Conservation (phyloP, 192 early-diverging fungal species). For the Allomyces macrogynus region DNA sequence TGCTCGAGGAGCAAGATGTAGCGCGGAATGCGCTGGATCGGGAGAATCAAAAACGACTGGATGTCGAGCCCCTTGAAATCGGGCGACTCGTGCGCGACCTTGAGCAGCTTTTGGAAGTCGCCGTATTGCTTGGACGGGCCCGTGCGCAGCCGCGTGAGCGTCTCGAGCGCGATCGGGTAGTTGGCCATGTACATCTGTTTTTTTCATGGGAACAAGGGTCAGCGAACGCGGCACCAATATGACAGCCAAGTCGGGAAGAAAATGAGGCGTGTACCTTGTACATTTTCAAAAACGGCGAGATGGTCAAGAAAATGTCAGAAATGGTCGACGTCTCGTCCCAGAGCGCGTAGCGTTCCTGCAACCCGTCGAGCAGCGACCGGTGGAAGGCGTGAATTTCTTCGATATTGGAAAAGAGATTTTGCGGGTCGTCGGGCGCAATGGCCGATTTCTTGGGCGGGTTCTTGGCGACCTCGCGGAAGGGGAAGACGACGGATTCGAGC, state of each 20-base stretch:
- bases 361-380: neutral
- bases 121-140: constrained; percentile 13
- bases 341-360: neutral
- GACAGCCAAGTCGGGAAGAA: too few species aligned
- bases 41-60: constrained; percentile 25
- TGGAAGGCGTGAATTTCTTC: neutral
- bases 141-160: constrained; percentile 11
- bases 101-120: constrained; percentile 17
- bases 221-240: too few species aligned
- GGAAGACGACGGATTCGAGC: neutral
- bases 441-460: neutral
- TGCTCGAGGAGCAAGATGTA: constrained; percentile 30
- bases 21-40: constrained; percentile 23
- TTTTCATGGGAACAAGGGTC: too few species aligned
- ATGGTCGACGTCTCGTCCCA: neutral
- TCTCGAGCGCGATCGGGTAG: constrained; percentile 21
- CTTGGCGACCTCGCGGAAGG: neutral
- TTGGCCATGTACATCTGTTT: constrained; percentile 21
- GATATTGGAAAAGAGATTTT: neutral
- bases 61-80: constrained; percentile 25
- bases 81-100: constrained; percentile 14
- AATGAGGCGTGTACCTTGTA: constrained; percentile 11
- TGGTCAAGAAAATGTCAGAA: constrained; percentile 15
- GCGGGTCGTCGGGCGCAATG: neutral
- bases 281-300: constrained; percentile 27